These are phyloP conservation scores for Sordariomycetes sp. DNA, from an alignment of 2,329 filamentous ascomycete genomes.

Conservation along the genomic window DNA sequence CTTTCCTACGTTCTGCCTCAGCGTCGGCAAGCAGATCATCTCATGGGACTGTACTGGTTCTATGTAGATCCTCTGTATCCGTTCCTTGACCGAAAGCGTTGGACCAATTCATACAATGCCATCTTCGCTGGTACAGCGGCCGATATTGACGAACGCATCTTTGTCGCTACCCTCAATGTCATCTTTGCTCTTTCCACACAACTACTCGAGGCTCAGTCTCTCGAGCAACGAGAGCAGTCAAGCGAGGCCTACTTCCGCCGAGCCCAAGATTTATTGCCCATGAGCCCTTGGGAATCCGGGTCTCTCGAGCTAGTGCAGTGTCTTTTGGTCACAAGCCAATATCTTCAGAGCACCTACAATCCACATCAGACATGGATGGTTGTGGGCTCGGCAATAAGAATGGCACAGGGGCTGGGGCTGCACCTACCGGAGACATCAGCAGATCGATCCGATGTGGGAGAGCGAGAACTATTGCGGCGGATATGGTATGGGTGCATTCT, in stretches of 20 bases:
- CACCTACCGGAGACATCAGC: conserved; percentile 25
- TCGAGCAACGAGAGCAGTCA: conserved; percentile 23
- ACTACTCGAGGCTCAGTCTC: conserved; percentile 22
- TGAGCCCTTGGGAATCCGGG: conserved; percentile 26
- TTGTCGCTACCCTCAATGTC: conserved; percentile 29
- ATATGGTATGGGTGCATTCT: conserved; percentile 23
- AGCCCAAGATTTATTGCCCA: conserved; percentile 25
- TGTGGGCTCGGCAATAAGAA: conserved; percentile 28
- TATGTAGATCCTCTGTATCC: conserved; percentile 32
- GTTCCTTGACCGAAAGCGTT: conserved; percentile 22
- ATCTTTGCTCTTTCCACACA: conserved; percentile 32
- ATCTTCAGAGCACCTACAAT: conserved; percentile 32
- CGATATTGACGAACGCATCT: conserved; percentile 23
- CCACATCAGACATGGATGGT: conserved; percentile 35
- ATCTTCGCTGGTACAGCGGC: conserved; percentile 23
- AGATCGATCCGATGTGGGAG: conserved; percentile 8
- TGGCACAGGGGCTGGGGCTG: conserved; percentile 30
- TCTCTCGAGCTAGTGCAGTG: conserved; percentile 31
- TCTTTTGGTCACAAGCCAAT: conserved; percentile 30
- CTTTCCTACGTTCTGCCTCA: conserved; percentile 31
- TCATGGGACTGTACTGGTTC: conserved; percentile 31
- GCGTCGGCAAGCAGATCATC: conserved; percentile 26
- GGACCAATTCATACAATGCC: conserved; percentile 22
- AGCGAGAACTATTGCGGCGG: conserved; percentile 15
- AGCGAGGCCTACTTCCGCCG: conserved; percentile 26